Conservation (phyloP, 164 flowering plant genomes). For the Brasenia schreberi region DNA sequence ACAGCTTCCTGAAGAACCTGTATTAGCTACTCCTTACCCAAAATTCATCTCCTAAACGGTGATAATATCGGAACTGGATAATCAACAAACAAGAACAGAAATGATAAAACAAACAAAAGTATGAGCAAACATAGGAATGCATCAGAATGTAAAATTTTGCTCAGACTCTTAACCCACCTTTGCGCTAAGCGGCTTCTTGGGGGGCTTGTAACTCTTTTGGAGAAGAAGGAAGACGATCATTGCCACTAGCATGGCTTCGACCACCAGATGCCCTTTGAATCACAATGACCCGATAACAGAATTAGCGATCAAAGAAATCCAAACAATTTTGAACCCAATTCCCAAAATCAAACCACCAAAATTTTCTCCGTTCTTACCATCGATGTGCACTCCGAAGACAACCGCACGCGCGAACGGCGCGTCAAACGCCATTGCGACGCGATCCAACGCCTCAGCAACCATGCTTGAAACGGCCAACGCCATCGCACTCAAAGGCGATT, state of each 20-base stretch:
- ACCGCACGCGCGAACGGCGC: constrained; percentile 71
- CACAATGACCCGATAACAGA: not conserved
- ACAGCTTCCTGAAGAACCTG: too few species aligned
- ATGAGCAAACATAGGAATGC: too few species aligned
- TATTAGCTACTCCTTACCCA: too few species aligned
- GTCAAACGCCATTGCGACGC: constrained; percentile 38
- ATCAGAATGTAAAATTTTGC: not conserved
- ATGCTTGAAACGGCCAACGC: not conserved
- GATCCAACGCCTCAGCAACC: constrained; percentile 18
- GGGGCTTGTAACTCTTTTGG: constrained; percentile 94
- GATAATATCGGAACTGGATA: too few species aligned
- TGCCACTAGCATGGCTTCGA: constrained; percentile 68
- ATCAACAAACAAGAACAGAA: too few species aligned
- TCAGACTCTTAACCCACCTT: constrained; percentile 28
- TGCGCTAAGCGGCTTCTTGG: constrained; percentile 71
- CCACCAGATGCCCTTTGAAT: constrained; percentile 68
- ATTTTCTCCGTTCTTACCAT: constrained; percentile 28
- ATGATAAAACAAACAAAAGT: too few species aligned
- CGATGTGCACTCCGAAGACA: constrained; percentile 76
- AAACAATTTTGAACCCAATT: not conserved
- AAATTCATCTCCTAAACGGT: too few species aligned
- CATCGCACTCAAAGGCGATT: not conserved
- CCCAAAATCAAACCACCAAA: constrained; percentile 1
- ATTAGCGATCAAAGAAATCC: constrained; percentile 2
- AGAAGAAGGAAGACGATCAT: constrained; percentile 64